A percentile compares a stretch with the other conserved stretches of the same genome.
These are phyloP conservation scores for Myochromella boudieri DNA, from an alignment of 768 basidiomycete species.

Conservation along the genomic window DNA sequence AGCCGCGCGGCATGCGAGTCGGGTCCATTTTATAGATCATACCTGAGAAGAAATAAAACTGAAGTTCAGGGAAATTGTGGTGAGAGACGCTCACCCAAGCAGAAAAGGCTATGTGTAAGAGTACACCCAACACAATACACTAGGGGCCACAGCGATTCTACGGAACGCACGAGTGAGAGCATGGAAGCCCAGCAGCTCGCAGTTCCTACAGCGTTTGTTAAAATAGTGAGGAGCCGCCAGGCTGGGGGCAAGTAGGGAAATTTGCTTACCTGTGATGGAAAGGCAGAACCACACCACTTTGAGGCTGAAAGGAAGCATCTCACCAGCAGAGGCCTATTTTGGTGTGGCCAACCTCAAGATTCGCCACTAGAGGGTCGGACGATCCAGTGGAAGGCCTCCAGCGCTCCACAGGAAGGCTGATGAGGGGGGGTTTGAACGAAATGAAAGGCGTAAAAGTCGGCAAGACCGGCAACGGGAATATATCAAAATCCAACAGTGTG, in stretches of 20 bases:
- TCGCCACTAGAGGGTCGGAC: neutral
- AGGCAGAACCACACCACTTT: conserved; percentile 60
- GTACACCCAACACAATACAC: conserved; percentile 51
- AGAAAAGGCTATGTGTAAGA: conserved; percentile 55
- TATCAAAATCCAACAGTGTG: neutral
- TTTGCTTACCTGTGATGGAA: conserved; percentile 47
- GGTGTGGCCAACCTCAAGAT: neutral
- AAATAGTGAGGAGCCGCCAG: neutral
- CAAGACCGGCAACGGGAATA: neutral
- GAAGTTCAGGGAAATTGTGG: neutral
- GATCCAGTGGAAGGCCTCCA: conserved; percentile 1
- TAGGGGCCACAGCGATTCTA: conserved; percentile 48
- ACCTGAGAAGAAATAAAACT: conserved; percentile 34
- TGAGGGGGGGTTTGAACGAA: too few relatives aligned
- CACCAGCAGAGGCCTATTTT: neutral
- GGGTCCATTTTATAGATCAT: conserved; percentile 68
- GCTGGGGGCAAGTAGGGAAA: neutral
- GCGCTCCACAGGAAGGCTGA: too few relatives aligned
- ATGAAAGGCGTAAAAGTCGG: neutral
- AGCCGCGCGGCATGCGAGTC: conserved; percentile 51
- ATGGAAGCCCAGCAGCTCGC: conserved; percentile 50
- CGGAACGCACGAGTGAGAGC: conserved; percentile 41
- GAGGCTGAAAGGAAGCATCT: conserved; percentile 57
- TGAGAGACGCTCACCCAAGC: conserved; percentile 45
- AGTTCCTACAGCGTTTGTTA: conserved; percentile 38